Base-by-base conservation (phyloP, 768 basidiomycete genomes). In the Lanmaoa rubissima region DNA sequence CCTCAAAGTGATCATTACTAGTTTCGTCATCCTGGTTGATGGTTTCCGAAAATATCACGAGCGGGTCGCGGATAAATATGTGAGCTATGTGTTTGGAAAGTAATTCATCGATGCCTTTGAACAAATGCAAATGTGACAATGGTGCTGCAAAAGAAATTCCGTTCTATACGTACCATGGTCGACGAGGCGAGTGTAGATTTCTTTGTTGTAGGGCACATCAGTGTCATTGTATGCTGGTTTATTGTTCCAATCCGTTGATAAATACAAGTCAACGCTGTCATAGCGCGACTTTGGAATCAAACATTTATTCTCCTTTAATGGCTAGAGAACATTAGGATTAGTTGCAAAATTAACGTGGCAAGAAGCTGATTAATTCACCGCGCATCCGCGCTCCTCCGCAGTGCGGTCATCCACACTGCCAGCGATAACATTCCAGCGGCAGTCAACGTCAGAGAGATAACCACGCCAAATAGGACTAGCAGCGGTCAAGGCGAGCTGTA, bases 401-500 rank as follows among this genome's bases (percentile, higher is more conserved):
- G 94, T 98, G 49, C 97, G 85, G 73, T 98, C 96, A 66, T 99
- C 97, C 0, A 99, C 96, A 65, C 92, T 93, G n/a, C 91, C 97
- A 11, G 97, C 90, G 61, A 99, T 97, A 11, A 99, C 97, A 65
- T 98, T 92, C 97, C 97, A 99, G 42, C 97, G 85, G 66, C 92
- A 97, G 75, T 99, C 97, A 6, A 98, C 95, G 69, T 99, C 95
- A 40, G 95, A 87, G 42, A 99, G 82, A 70, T 92, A 89, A 6
- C 97, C 97, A 58, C 97, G 82, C 85, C 92, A 99, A 14, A 92
- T 81, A 4, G 97, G 97, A 69, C 95, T 95, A 1, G 94, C 92
- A 28, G 95, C 97, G 1, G 91, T 93, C 67, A 98, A 75, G 4
- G 97, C 97, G 53, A 99, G 78, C 95, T 97, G 72, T 42, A 36